These are phyloP conservation scores for Tricholoma sp. DNA, from an alignment of 768 basidiomycete species.

Conservation along the genomic window DNA sequence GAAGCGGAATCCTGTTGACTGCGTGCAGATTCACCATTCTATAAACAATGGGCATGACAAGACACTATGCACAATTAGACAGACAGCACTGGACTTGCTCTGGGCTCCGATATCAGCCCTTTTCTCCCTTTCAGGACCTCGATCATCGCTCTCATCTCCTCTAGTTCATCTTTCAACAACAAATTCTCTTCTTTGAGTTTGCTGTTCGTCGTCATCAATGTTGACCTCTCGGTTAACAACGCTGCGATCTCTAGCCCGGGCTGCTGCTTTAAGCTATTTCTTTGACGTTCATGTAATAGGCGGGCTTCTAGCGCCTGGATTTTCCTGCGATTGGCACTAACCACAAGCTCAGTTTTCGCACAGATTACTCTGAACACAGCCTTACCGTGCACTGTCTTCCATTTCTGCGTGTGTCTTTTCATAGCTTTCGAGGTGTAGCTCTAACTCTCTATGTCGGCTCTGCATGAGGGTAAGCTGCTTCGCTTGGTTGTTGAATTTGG, in stretches of 20 bases:
- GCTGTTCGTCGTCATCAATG: conserved; percentile 44
- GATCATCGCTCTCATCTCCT: conserved; percentile 68
- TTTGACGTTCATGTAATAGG: conserved; percentile 39
- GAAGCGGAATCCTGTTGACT: no score
- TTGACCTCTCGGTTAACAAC: conserved; percentile 42
- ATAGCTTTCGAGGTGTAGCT: conserved; percentile 55
- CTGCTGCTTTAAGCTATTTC: conserved; percentile 27
- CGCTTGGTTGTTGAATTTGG: conserved; percentile 59
- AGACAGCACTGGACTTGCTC: conserved; percentile 34
- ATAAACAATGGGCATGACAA: neutral
- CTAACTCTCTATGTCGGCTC: conserved; percentile 60
- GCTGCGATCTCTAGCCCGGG: conserved; percentile 38
- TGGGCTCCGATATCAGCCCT: conserved; percentile 41
- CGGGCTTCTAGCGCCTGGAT: conserved; percentile 60
- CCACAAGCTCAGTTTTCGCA: conserved; percentile 1
- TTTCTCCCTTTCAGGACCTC: conserved; percentile 53
- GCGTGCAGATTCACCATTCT: no score
- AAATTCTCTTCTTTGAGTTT: conserved; percentile 54
- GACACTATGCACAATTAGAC: conserved; percentile 1
- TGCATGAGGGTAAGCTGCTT: conserved; percentile 53
- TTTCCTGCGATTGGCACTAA: conserved; percentile 52
- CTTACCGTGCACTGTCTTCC: conserved; percentile 58
- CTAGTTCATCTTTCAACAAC: conserved; percentile 36
- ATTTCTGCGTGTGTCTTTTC: conserved; percentile 47
- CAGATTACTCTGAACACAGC: neutral